These are phyloP conservation scores for Viola pubescens DNA, from an alignment of 441 rosid genomes.

Conservation along the genomic window DNA sequence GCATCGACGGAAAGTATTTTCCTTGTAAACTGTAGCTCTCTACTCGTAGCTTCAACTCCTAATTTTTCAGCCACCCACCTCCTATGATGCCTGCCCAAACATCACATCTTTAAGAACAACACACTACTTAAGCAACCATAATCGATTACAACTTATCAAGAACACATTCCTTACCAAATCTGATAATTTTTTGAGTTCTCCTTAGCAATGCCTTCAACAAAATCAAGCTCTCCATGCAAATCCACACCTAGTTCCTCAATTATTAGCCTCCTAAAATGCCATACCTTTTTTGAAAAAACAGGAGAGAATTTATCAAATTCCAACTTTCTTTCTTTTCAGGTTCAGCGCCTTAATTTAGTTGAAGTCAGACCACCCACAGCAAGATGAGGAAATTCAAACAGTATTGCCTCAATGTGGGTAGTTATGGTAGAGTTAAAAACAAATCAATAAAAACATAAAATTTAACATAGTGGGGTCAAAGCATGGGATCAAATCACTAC, in stretches of 20 bases:
- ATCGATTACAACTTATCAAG: neutral
- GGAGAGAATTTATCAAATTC: neutral
- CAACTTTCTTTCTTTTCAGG: no score
- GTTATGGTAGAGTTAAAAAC: neutral
- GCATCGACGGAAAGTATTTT: slow-evolving; percentile 60
- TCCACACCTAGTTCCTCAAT: slow-evolving; percentile 50
- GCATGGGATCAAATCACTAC: no score
- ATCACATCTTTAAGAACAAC: slow-evolving; percentile 5
- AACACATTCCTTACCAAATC: slow-evolving; percentile 52
- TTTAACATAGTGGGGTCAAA: no score
- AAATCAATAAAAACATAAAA: neutral
- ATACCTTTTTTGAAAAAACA: slow-evolving; percentile 42
- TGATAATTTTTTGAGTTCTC: slow-evolving; percentile 81
- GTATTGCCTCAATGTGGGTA: no score
- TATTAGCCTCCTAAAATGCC: slow-evolving; percentile 85
- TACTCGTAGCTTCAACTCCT: slow-evolving; percentile 49
- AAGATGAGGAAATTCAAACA: no score
- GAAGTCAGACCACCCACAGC: no score
- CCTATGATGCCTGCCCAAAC: slow-evolving; percentile 75
- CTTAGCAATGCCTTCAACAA: slow-evolving; percentile 48
- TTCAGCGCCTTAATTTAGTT: no score
- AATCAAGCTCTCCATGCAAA: slow-evolving; percentile 47
- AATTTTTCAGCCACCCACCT: slow-evolving; percentile 90
- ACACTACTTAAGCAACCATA: neutral
- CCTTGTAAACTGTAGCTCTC: slow-evolving; percentile 65